A percentile compares a stretch with the other conserved stretches of the same genome.
These are phyloP conservation scores for Fusarium liriodendri DNA, from an alignment of 2,329 filamentous ascomycete species.

Conservation along the genomic window DNA sequence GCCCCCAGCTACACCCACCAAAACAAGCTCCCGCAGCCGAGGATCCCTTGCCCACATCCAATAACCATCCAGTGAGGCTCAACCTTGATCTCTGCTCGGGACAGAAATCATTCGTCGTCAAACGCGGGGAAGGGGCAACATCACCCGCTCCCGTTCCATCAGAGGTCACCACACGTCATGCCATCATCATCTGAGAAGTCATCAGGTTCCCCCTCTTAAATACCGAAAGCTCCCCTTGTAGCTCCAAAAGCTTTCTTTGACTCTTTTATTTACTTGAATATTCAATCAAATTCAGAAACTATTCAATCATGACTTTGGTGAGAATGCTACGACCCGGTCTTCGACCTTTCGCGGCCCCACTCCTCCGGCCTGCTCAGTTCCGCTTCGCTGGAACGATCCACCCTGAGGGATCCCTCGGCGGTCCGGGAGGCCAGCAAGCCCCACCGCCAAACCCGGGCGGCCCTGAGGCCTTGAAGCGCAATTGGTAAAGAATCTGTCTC, in stretches of 20 bases:
- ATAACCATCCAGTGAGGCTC: slow-evolving; percentile 15
- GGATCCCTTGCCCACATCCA: slow-evolving; percentile 11
- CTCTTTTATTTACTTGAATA: background rate
- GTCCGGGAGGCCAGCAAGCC: slow-evolving; percentile 49
- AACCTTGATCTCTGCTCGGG: slow-evolving; percentile 1
- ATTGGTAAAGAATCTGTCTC: slow-evolving; percentile 42
- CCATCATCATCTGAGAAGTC: slow-evolving; percentile 33
- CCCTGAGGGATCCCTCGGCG: slow-evolving; percentile 41
- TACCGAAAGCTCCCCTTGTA: background rate
- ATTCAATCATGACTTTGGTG: slow-evolving; percentile 19
- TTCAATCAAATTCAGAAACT: background rate
- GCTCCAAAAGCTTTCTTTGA: background rate
- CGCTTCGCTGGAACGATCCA: slow-evolving; percentile 12
- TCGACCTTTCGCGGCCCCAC: slow-evolving; percentile 39
- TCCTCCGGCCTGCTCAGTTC: slow-evolving; percentile 33
- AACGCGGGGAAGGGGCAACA: slow-evolving; percentile 17
- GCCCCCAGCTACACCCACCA: slow-evolving; percentile 1
- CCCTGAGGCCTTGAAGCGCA: slow-evolving; percentile 45
- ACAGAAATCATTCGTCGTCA: background rate
- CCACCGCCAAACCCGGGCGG: slow-evolving; percentile 43
- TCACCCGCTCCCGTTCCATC: background rate
- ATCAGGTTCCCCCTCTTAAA: slow-evolving; percentile 17
- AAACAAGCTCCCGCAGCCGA: slow-evolving; percentile 10
- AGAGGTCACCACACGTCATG: slow-evolving; percentile 33
- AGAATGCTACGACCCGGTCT: slow-evolving; percentile 30